These are phyloP conservation scores for Venturia effusa DNA, from an alignment of 2,329 filamentous ascomycete genomes.

Conservation along the genomic window DNA sequence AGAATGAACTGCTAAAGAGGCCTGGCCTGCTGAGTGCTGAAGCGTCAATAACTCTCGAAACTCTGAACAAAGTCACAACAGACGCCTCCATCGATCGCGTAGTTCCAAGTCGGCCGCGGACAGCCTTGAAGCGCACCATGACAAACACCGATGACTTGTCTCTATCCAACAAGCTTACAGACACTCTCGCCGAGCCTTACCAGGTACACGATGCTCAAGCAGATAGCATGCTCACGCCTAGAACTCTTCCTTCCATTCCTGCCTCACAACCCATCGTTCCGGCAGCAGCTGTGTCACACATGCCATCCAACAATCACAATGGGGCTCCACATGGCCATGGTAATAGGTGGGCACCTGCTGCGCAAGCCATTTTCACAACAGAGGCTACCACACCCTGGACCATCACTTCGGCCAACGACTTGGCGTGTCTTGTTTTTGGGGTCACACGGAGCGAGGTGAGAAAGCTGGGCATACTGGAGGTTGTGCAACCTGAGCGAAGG, in stretches of 20 bases:
- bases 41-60: neutral
- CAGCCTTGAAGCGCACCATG: conserved; percentile 72
- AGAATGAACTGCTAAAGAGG: neutral
- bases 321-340: conserved; percentile 66
- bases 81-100: conserved; percentile 28
- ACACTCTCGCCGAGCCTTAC: conserved; percentile 77
- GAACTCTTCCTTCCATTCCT: conserved; percentile 21
- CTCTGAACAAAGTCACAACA: conserved; percentile 27
- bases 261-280: neutral
- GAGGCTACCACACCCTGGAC: conserved; percentile 85
- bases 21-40: neutral
- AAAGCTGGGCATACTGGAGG: conserved; percentile 88
- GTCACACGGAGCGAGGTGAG: conserved; percentile 92
- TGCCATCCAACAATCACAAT: conserved; percentile 22
- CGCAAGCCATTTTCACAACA: conserved; percentile 97
- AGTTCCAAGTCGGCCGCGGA: conserved; percentile 29
- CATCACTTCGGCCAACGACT: conserved; percentile 88
- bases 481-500: conserved; percentile 80
- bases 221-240: conserved; percentile 12
- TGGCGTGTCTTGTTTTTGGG: conserved; percentile 97
- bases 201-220: conserved; percentile 39
- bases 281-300: conserved; percentile 17
- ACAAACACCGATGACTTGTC: conserved; percentile 70
- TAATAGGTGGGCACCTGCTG: conserved; percentile 79
- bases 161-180: conserved; percentile 72